These are phyloP conservation scores for Cyclanthera cordifolia DNA, from an alignment of 306 rosid species.

Conservation along the genomic window DNA sequence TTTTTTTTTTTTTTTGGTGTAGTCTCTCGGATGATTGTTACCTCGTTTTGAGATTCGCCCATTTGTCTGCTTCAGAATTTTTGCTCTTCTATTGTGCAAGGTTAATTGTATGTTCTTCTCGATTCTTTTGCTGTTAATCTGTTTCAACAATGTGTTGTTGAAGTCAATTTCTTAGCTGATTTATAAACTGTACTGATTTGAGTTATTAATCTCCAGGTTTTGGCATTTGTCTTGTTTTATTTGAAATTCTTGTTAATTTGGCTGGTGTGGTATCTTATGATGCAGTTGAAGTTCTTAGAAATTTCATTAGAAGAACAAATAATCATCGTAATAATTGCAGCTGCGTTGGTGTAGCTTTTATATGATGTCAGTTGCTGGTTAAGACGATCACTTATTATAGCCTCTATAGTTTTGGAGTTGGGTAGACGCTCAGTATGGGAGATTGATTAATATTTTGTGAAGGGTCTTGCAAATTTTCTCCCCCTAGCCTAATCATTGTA, in stretches of 20 bases:
- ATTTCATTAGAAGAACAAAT: background rate
- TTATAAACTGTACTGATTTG: background rate
- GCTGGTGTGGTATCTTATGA: background rate
- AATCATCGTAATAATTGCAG: background rate
- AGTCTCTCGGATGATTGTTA: background rate
- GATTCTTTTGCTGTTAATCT: background rate
- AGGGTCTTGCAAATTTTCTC: background rate
- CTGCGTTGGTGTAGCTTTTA: background rate
- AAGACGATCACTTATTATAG: background rate
- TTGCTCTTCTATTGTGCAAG: background rate
- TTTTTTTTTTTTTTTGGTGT: background rate
- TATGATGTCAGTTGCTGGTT: background rate
- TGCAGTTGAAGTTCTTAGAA: background rate
- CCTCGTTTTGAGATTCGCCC: background rate
- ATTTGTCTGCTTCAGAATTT: background rate
- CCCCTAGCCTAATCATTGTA: background rate
- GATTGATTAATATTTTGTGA: background rate
- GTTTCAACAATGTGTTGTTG: conserved; percentile 1
- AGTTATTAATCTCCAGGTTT: background rate
- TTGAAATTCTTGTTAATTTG: background rate
- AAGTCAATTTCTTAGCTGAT: background rate
- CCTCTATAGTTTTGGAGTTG: background rate
- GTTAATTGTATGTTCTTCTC: background rate
- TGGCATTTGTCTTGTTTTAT: background rate
- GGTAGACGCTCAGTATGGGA: background rate